Base-by-base conservation (phyloP, 2,329 filamentous ascomycete genomes). In the Conoideocrella luteorostrata region DNA sequence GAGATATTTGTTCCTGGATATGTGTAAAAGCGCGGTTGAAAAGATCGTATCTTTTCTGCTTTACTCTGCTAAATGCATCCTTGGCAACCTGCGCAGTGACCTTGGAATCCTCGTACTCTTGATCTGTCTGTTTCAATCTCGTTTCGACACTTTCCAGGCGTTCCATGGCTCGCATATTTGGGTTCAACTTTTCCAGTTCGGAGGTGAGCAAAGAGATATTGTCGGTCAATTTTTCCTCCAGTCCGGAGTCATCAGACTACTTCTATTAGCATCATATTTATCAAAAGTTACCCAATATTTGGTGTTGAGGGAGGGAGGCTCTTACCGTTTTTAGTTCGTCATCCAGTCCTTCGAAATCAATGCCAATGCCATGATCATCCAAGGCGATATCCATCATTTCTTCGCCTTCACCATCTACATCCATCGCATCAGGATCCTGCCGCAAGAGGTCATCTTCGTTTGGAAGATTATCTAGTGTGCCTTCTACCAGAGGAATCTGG, bases 11-110 rank as follows among this genome's bases (percentile, higher is more conserved):
- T 55, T 95, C 88, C 34, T 88, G 87, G 59, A 98, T 98, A 64
- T 98, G 93, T 17, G 78, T 75, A 68, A 96, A 97, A 11, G 93
- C 93, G 62, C 89, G 91, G 71, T 90, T 93, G 76, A 98, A 98
- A 23, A 95, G 78, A 50, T 95, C 87, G 50, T 85, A 88, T 44
- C 93, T 85, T 65, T 84, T 80, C 45, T 85, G 77, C 66, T 91
- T 93, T 50, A 95, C 76, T 17, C 80, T 73, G 55, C 88, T 84
- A 59, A 97, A 98, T 2, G 80, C 80, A n/a, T 90, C 83, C 56
- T 86, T 88, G 10, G 88, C 84, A 34, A 74, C 77, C 43, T 84
- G 84, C 44, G 87, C 85, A 20, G 80, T 75, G 39, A 77, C 77
- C 53, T 89, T 86, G 2, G 91, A 86, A 50, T 88, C 80, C 52